These are phyloP conservation scores for Davidsoniella australis DNA, from an alignment of 2,329 filamentous ascomycete species.

Conservation along the genomic window DNA sequence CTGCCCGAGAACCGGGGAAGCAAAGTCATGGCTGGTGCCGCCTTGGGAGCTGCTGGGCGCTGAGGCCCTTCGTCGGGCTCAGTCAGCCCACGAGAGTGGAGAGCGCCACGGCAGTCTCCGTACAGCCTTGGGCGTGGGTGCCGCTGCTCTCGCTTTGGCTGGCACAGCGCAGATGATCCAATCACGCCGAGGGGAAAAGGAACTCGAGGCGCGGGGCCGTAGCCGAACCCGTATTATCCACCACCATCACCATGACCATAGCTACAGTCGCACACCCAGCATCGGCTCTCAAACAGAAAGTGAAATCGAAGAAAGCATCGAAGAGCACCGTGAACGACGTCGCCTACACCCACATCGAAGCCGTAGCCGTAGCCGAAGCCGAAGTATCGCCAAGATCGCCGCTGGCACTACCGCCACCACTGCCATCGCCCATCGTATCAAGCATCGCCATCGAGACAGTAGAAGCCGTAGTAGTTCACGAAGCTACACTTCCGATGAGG, in stretches of 20 bases:
- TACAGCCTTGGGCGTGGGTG: constrained; percentile 44
- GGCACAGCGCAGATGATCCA: constrained; percentile 50
- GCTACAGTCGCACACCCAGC: constrained; percentile 16
- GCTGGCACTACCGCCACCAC: constrained; percentile 27
- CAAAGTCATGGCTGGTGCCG: constrained; percentile 43
- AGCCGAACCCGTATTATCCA: constrained; percentile 32
- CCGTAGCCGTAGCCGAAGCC: constrained; percentile 37
- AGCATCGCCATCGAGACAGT: constrained; percentile 30
- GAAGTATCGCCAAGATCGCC: constrained; percentile 38
- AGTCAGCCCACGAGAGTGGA: constrained; percentile 32
- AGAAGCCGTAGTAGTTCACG: constrained; percentile 28
- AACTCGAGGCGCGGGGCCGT: constrained; percentile 30
- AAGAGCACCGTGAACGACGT: not conserved
- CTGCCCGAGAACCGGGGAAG: constrained; percentile 34
- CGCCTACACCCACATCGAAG: not conserved
- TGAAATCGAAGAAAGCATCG: not conserved
- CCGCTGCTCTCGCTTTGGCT: constrained; percentile 44
- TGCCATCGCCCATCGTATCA: constrained; percentile 26
- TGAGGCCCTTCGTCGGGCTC: constrained; percentile 41
- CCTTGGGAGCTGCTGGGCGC: constrained; percentile 45
- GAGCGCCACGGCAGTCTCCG: constrained; percentile 39
- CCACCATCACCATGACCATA: constrained; percentile 17
- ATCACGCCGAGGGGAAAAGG: constrained; percentile 40
- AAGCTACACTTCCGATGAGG: not conserved
- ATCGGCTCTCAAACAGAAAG: constrained; percentile 13